phyloP scores from a whole-genome alignment of 2,329 filamentous ascomycete species.

The Sclerotinia subarctica region DNA sequence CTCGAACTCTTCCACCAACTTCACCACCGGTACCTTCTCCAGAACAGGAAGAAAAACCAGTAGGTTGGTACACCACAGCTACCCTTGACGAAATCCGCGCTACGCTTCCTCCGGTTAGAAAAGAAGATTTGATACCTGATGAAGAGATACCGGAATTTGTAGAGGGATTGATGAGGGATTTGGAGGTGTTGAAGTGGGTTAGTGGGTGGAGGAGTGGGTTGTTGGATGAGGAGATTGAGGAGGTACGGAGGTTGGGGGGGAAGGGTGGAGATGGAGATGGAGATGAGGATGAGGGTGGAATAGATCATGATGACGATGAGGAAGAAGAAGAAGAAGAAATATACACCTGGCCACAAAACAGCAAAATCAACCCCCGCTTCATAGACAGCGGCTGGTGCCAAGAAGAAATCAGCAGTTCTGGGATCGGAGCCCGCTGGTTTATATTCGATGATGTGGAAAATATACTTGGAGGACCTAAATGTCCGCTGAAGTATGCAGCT shows the following conservation, averaged over 20 bases:
- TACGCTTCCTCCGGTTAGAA: background rate
- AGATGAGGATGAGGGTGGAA: background rate
- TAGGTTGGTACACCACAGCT: background rate
- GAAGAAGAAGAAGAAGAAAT: background rate
- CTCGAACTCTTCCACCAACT: rapidly evolving
- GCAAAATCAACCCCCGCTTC: background rate
- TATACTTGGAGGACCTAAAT: background rate
- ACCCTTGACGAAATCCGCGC: background rate
- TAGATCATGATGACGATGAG: rapidly evolving
- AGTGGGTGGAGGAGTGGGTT: background rate
- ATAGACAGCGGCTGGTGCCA: background rate
- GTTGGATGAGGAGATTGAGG: background rate
- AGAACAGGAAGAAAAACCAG: background rate
- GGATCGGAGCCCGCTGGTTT: background rate
- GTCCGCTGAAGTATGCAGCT: background rate
- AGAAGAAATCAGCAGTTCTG: background rate
- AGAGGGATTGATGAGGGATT: background rate
- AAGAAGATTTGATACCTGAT: background rate
- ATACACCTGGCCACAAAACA: background rate
- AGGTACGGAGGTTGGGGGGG: background rate
- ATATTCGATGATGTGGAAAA: background rate
- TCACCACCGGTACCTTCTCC: too few species aligned
- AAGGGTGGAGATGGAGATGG: background rate
- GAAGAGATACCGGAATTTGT: background rate
- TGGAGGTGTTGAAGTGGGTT: background rate